Conservation (phyloP, 768 basidiomycete genomes). For the Tremella fuciformis region DNA sequence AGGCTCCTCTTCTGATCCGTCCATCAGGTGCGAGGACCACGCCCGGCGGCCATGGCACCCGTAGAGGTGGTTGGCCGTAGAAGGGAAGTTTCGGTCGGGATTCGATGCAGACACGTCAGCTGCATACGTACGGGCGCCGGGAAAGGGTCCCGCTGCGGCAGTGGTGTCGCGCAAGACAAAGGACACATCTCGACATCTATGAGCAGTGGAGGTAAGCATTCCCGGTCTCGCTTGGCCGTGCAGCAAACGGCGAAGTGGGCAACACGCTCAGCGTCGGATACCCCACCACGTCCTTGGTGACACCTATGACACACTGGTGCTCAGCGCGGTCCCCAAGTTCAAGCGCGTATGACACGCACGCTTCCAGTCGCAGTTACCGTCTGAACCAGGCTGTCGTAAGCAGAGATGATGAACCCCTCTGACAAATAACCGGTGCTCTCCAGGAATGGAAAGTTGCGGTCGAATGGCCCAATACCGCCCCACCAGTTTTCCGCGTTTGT, state of each 20-base stretch:
- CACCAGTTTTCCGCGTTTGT: neutral
- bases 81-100: no score
- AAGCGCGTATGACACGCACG: no score
- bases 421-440: neutral
- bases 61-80: no score
- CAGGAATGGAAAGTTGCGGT: neutral
- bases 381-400: neutral
- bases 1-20: no score
- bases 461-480: neutral
- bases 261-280: neutral
- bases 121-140: no score
- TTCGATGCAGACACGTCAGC: no score
- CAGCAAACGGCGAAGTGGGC: neutral
- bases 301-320: neutral
- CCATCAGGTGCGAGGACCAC: no score
- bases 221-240: neutral
- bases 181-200: neutral
- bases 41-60: no score
- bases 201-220: conserved; percentile 1
- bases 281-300: neutral
- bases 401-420: neutral
- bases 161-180: no score
- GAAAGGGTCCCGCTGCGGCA: no score
- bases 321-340: no score
- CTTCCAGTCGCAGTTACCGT: neutral